Base-by-base conservation (phyloP, 2,329 filamentous ascomycete species). In the Ascochyta lentis region DNA sequence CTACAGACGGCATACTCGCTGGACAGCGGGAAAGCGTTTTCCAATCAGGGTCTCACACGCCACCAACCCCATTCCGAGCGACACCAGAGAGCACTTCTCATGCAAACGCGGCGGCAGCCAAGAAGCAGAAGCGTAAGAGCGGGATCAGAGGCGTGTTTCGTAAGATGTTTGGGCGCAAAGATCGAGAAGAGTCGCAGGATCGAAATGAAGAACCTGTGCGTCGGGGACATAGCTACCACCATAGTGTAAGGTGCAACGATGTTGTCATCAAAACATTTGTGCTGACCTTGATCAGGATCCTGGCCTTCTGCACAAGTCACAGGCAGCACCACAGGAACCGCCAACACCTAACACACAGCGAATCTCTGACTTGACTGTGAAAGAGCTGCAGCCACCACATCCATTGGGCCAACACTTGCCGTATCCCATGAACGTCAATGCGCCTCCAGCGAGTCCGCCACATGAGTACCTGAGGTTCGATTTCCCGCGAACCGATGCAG, bases 391-490 rank as follows among this genome's bases (percentile, higher is more conserved):
- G 46, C 71, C 72, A 31, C 63, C 74, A 51, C 72, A 75, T 54
- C 73, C 74, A 8, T 57, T 75, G 10, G 70, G 69, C 26, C 67
- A 69, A 40, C 72, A 75, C 39, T 66, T 77, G 8, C 74, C 74
- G 0, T 77, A 75, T 46, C 74, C 74, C 1, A 77, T 77, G 74
- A 77, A 77, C 41, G 72, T 77, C 39, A 77, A 77, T 50, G 73
- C 73, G 8, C 73, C 74, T 16, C 68, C 72, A 49, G 56, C 63
- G 8, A 75, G 70, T 54, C 72, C 73, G 35, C 70, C 67, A 7
- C 65, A 71, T 26, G 68, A 74, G 33, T 76, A 76, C 47, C 62
- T 75, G 41, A 70, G 61, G 22, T 75, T 75, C 46, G 66, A 74
- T 26, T 49, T 46, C 16, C 61, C 68, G 13, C 54, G 64, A 16